Evolutionary conservation across 805 yeast genomes (phyloP).

Genomic region (Kluyveromyces dobzhanskii): DNA sequence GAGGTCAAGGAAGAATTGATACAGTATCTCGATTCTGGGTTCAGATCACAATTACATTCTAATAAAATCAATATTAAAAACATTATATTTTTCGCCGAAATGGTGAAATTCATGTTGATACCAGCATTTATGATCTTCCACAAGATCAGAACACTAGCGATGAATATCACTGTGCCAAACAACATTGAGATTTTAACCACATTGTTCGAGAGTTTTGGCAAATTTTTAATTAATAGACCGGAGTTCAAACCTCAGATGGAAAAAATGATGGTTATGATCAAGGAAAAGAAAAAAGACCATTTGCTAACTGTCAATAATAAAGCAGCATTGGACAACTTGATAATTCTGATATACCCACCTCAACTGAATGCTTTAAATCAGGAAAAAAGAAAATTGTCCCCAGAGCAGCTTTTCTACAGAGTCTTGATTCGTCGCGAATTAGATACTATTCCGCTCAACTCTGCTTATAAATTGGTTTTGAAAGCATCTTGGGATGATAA

Average conservation of each 20-base stretch:
- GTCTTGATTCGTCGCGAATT: conserved; percentile 47
- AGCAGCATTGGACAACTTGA: conserved; percentile 48
- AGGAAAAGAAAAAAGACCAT: conserved; percentile 40
- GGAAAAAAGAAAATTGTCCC: conserved; percentile 24
- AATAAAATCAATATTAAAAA: conserved; percentile 45
- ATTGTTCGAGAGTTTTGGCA: conserved; percentile 69
- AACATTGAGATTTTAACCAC: conserved; percentile 62
- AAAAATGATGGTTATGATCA: conserved; percentile 52
- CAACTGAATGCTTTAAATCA: conserved; percentile 30
- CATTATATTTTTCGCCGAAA: conserved; percentile 60
- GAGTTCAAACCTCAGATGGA: conserved; percentile 52
- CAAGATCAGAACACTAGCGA: conserved; percentile 53
- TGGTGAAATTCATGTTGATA: conserved; percentile 66
- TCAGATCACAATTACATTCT: conserved; percentile 52
- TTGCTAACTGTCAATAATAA: conserved; percentile 46
- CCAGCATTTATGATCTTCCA: conserved; percentile 69
- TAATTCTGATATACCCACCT: conserved; percentile 51
- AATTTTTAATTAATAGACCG: conserved; percentile 47
- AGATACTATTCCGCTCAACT: conserved; percentile 27
- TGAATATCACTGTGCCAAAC: conserved; percentile 42
- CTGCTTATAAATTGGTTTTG: conserved; percentile 32
- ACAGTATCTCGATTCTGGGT: conserved; percentile 46
- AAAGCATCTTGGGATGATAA: conserved; percentile 41
- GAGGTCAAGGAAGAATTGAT: conserved; percentile 47
- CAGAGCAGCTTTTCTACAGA: conserved; percentile 42